phyloP scores from a whole-genome alignment of 1,284 basidiomycete species.

The Vanrija sp. region DNA sequence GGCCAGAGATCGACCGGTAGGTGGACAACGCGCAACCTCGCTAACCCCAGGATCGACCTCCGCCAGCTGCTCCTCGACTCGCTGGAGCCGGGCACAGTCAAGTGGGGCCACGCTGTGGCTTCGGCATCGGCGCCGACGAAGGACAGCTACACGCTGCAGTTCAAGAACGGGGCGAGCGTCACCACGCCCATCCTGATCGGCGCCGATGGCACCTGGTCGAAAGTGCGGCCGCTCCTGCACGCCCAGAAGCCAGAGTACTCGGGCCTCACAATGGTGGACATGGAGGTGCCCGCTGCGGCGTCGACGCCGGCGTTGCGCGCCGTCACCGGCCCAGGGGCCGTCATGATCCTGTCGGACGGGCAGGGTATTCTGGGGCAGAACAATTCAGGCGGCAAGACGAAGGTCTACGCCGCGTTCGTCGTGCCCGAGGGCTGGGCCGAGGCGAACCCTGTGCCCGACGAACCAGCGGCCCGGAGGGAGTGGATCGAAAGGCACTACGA shows the following conservation, averaged over 20 bases:
- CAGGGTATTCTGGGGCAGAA: constrained; percentile 45
- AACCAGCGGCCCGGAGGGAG: constrained; percentile 1
- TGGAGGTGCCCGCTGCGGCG: constrained; percentile 25
- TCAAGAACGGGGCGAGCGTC: not conserved
- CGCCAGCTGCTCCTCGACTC: constrained; percentile 34
- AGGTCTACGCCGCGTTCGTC: constrained; percentile 40
- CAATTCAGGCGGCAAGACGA: constrained; percentile 39
- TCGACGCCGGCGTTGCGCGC: constrained; percentile 27
- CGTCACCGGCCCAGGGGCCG: constrained; percentile 40
- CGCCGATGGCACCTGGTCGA: constrained; percentile 54
- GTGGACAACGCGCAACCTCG: not conserved
- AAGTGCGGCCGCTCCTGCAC: constrained; percentile 48
- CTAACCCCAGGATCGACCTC: constrained; percentile 24
- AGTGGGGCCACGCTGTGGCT: constrained; percentile 31
- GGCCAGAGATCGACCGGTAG: constrained; percentile 34
- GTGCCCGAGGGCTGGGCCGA: constrained; percentile 31
- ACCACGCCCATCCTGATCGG: constrained; percentile 43
- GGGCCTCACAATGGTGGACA: constrained; percentile 44
- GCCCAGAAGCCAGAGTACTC: constrained; percentile 43
- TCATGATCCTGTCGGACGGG: constrained; percentile 32
- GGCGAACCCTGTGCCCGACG: constrained; percentile 15
- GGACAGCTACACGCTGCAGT: constrained; percentile 20
- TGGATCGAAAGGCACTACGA: constrained; percentile 25
- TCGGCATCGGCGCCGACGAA: constrained; percentile 17
- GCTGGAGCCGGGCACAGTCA: constrained; percentile 26